These are phyloP conservation scores for Selenicereus undatus DNA, from an alignment of 148 eudicot genomes.

Conservation along the genomic window DNA sequence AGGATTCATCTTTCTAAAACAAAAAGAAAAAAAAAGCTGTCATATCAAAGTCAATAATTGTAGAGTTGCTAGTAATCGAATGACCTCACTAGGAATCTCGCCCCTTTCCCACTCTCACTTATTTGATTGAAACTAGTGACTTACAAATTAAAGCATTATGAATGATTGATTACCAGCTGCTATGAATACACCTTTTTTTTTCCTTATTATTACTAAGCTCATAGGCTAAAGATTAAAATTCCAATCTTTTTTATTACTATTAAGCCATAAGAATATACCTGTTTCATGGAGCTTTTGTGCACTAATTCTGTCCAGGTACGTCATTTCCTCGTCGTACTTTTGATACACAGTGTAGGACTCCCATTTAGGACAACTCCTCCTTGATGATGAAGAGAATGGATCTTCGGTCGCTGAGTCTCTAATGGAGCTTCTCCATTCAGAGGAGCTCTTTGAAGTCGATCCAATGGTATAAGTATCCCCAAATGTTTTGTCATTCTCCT, in stretches of 20 bases:
- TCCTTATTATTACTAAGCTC: no score
- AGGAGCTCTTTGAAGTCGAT: constrained; percentile 86
- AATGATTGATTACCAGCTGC: background rate
- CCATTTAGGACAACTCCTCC: constrained; percentile 96
- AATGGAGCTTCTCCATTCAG: constrained; percentile 95
- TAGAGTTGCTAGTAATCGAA: background rate
- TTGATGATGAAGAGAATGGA: constrained; percentile 83
- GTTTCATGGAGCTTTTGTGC: constrained; percentile 92
- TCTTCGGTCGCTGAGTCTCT: constrained; percentile 74
- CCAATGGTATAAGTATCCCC: constrained; percentile 77
- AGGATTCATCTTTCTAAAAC: background rate
- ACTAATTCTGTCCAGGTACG: constrained; percentile 66
- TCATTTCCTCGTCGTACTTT: constrained; percentile 93
- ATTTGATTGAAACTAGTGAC: background rate
- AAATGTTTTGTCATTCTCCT: constrained; percentile 36
- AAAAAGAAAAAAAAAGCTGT: background rate
- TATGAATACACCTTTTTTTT: no score
- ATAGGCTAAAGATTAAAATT: no score
- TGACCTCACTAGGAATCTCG: background rate
- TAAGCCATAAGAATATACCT: constrained; percentile 34
- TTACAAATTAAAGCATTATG: background rate
- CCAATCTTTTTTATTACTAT: no score
- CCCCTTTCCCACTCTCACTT: background rate
- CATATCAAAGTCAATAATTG: background rate
- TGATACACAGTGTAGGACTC: constrained; percentile 92